Evolutionary conservation across 2,329 filamentous ascomycete species (phyloP).

Genomic region (Biscogniauxia mediterranea): DNA sequence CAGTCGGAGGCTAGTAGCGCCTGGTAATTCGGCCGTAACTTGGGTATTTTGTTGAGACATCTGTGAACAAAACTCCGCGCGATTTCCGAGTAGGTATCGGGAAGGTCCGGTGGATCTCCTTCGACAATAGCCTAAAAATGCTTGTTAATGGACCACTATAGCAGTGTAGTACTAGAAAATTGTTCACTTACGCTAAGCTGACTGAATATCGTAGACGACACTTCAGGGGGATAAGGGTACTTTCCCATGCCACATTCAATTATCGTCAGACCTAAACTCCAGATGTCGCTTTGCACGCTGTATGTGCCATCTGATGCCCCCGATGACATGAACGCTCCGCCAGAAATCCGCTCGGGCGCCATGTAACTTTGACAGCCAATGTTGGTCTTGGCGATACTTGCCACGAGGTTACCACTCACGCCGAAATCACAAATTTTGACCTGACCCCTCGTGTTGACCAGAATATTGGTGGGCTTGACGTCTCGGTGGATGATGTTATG

Average conservation of each 20-base stretch:
- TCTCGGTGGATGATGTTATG: slow-evolving; percentile 99
- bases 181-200: slow-evolving; percentile 79
- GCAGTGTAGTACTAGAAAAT: neutral
- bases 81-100: slow-evolving; percentile 73
- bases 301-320: slow-evolving; percentile 82
- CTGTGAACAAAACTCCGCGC: slow-evolving; percentile 84
- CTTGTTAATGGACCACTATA: slow-evolving; percentile 16
- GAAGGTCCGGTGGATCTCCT: slow-evolving; percentile 89
- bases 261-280: slow-evolving; percentile 90
- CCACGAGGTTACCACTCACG: slow-evolving; percentile 92
- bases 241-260: slow-evolving; percentile 94
- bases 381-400: slow-evolving; percentile 97
- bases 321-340: slow-evolving; percentile 72
- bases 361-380: slow-evolving; percentile 99
- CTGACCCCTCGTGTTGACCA: slow-evolving; percentile 85
- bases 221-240: slow-evolving; percentile 96
- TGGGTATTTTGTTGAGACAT: slow-evolving; percentile 90
- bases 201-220: slow-evolving; percentile 97
- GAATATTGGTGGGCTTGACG: slow-evolving; percentile 98
- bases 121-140: slow-evolving; percentile 83
- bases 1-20: slow-evolving; percentile 88
- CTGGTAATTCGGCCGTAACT: slow-evolving; percentile 88
- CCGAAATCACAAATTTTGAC: slow-evolving; percentile 99
- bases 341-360: slow-evolving; percentile 93
- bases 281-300: slow-evolving; percentile 96